Evolutionary conservation across 495 filamentous ascomycete species (phyloP), one percentile per base, ranked within the genome.

Genomic region (Lepraria neglecta): DNA sequence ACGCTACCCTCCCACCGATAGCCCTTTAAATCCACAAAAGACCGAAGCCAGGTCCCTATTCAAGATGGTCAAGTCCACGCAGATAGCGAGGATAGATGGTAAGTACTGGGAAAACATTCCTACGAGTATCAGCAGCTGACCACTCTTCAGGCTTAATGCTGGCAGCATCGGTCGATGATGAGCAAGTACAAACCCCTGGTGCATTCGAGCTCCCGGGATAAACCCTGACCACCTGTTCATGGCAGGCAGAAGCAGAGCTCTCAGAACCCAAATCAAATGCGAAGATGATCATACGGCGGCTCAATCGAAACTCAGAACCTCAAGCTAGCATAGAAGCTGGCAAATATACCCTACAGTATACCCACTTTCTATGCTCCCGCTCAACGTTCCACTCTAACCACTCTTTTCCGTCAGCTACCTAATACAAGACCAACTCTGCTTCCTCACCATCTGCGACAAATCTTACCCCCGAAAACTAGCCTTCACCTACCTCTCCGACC

Each of bases 391-490:
- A 35, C 21, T 47, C 51, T 27, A 40, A 52, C 58, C 57, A n/a
- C n/a, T 40, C 10, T 17, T 21, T 11, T 42, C 3, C 9, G 33
- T 57, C 67, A 94, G 90, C 78, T 98, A 98, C 80, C 75, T 90
- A 43, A 90, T 97, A 75, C 73, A 86, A 65, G 77, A 85, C 66
- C 84, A 88, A 63, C 77, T 97, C 68, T 85, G 89, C 77, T 99
- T 92, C 79, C 79, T 97, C 62, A 90, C 88, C 76, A 92, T 99
- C 70, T 89, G 87, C 78, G 92, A 97, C 72, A 81, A 83, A 48
- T 89, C 90, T 31, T 99, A 97, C 78, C 95, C 94, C 45, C 92
- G 95, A 69, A 97, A 99, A 73, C 87, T 99, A 33, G 94, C 94
- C 67, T 97, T 97, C 76, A 97, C 95, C 56, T 99, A 97, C 82